phyloP scores from a whole-genome alignment of 2,329 filamentous ascomycete genomes.

The Fusarium scirpi region DNA sequence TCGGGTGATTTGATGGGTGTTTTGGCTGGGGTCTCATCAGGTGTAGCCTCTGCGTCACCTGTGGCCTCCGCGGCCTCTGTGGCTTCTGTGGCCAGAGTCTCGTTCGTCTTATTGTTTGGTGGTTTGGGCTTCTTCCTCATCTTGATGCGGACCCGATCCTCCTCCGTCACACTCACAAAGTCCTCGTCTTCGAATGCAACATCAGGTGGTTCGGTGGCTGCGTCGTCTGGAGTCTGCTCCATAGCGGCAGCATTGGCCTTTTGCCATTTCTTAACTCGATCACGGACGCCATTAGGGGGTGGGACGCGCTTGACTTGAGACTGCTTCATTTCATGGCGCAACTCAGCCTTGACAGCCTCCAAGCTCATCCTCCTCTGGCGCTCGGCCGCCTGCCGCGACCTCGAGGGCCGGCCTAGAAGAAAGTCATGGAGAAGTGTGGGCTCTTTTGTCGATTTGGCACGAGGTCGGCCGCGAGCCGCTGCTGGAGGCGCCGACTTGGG shows the following conservation, averaged over 20 bases:
- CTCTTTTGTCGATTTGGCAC: slow-evolving; percentile 56
- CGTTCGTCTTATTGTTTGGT: slow-evolving; percentile 49
- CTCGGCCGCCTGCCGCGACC: slow-evolving; percentile 65
- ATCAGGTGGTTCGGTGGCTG: slow-evolving; percentile 70
- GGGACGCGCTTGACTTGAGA: slow-evolving; percentile 69
- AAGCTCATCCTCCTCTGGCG: slow-evolving; percentile 67
- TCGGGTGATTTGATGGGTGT: slow-evolving; percentile 19
- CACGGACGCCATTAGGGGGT: slow-evolving; percentile 76
- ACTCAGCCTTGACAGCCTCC: slow-evolving; percentile 68
- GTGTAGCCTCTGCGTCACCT: slow-evolving; percentile 31
- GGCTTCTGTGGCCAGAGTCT: slow-evolving; percentile 40
- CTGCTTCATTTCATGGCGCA: slow-evolving; percentile 67
- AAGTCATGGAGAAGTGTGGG: slow-evolving; percentile 68
- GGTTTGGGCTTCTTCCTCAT: slow-evolving; percentile 60
- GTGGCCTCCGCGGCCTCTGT: slow-evolving; percentile 23
- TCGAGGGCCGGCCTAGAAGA: slow-evolving; percentile 67
- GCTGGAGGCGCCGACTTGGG: slow-evolving; percentile 61
- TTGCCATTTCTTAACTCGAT: slow-evolving; percentile 88
- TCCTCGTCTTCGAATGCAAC: slow-evolving; percentile 71
- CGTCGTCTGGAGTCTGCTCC: slow-evolving; percentile 62
- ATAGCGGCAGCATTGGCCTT: slow-evolving; percentile 78
- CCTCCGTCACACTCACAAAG: slow-evolving; percentile 68
- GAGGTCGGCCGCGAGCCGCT: slow-evolving; percentile 48
- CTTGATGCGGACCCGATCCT: slow-evolving; percentile 70
- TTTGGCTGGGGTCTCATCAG: slow-evolving; percentile 27